A percentile compares a stretch with the other conserved stretches of the same genome.
phyloP scores from a whole-genome alignment of 108 stramenopile species.

The Fragilaria crotonensis region DNA sequence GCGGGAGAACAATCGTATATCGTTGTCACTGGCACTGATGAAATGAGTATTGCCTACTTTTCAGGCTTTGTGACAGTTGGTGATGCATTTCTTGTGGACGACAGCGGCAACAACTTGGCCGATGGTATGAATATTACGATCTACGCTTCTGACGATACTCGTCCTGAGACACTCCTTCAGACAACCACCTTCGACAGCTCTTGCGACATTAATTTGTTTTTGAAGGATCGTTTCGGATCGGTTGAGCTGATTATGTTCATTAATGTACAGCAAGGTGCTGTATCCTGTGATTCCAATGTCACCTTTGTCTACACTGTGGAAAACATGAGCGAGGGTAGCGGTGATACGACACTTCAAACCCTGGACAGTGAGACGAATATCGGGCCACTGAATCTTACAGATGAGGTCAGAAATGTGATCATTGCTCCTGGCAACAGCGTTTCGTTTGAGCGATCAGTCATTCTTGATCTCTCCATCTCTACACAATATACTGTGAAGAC shows the following conservation, averaged over 20 bases:
- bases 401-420: not conserved
- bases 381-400: not conserved
- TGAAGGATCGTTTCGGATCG: not conserved
- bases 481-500: not conserved
- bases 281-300: slow-evolving; percentile 2
- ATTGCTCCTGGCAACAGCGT: not conserved
- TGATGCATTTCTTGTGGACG: not conserved
- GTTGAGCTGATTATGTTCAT: not conserved
- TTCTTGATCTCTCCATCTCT: not conserved
- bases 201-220: not conserved
- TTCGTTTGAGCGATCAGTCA: not conserved
- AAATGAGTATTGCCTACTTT: not conserved
- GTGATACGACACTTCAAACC: not conserved
- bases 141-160: not conserved
- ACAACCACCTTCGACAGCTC: not conserved
- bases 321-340: not conserved
- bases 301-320: not conserved
- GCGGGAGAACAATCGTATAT: not conserved
- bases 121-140: not conserved
- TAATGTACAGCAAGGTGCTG: slow-evolving; percentile 2
- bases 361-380: not conserved
- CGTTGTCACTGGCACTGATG: not conserved
- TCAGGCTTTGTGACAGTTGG: not conserved
- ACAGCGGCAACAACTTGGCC: not conserved
- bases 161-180: not conserved